Percentiles rank a stretch among this genome's conserved stretches.
Conservation (phyloP, 2,329 filamentous ascomycete genomes). For the Penicillium paneum region DNA sequence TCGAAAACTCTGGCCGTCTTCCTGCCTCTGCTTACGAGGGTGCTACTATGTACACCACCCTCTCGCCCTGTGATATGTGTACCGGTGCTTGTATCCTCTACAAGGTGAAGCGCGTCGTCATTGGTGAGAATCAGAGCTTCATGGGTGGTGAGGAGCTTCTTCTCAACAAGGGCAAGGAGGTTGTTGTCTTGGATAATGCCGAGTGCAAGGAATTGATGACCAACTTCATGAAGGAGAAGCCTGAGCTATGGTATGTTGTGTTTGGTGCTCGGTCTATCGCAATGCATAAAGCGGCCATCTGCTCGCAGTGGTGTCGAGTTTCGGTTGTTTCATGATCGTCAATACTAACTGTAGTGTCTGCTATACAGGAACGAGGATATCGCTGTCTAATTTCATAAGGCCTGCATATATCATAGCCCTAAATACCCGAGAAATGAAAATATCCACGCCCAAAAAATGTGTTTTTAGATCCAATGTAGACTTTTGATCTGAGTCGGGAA, state of each 20-base stretch:
- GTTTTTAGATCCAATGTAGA: conserved; percentile 10
- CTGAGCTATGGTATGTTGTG: conserved; percentile 62
- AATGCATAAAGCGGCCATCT: neutral
- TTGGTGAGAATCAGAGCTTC: conserved; percentile 75
- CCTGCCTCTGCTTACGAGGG: conserved; percentile 66
- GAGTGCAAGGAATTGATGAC: conserved; percentile 68
- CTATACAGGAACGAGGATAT: conserved; percentile 58
- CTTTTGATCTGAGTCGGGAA: conserved; percentile 8
- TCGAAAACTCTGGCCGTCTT: conserved; percentile 70
- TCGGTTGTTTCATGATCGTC: conserved; percentile 4
- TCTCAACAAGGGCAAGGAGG: conserved; percentile 64
- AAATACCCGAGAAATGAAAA: conserved; percentile 3
- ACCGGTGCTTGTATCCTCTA: conserved; percentile 75
- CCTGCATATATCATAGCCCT: conserved; percentile 10
- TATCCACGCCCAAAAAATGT: conserved; percentile 3
- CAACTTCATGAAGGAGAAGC: conserved; percentile 68
- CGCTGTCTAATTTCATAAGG: conserved; percentile 42
- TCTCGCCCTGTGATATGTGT: conserved; percentile 79
- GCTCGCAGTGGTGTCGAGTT: neutral
- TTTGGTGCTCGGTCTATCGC: conserved; percentile 3
- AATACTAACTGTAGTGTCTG: conserved; percentile 13
- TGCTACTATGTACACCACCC: conserved; percentile 78
- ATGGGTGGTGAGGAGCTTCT: conserved; percentile 70
- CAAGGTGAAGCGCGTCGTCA: conserved; percentile 68
- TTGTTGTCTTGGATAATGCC: conserved; percentile 65